phyloP scores from a whole-genome alignment of 2,329 filamentous ascomycete species.

The Achaetomium macrosporum region DNA sequence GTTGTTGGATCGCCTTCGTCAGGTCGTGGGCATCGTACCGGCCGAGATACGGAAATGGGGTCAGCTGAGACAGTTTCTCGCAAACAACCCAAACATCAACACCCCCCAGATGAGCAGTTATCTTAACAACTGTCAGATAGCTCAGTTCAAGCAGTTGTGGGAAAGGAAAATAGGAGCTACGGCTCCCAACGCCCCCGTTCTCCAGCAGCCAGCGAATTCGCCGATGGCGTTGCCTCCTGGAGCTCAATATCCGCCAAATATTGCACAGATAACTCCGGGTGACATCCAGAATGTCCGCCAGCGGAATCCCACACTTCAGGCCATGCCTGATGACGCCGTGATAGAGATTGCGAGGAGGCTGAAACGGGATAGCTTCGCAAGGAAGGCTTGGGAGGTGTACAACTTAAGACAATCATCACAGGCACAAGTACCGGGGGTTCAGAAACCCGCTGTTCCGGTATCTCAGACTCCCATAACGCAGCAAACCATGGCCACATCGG shows the following conservation, averaged over 20 bases:
- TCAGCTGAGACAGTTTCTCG: slow-evolving; percentile 40
- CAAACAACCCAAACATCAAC: slow-evolving; percentile 28
- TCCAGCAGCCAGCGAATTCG: slow-evolving; percentile 12
- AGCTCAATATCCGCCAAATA: slow-evolving; percentile 17
- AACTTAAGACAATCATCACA: slow-evolving; percentile 6
- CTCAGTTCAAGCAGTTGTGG: slow-evolving; percentile 12
- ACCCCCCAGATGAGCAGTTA: background rate
- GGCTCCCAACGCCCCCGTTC: slow-evolving; percentile 2
- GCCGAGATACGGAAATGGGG: slow-evolving; percentile 45
- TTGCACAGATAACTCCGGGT: slow-evolving; percentile 23
- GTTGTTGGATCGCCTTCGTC: slow-evolving; percentile 29
- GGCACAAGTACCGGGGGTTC: background rate
- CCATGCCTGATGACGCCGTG: slow-evolving; percentile 5
- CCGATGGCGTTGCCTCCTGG: slow-evolving; percentile 20
- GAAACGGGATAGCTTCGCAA: slow-evolving; percentile 12
- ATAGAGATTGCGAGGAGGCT: slow-evolving; percentile 14
- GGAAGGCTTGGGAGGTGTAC: slow-evolving; percentile 12
- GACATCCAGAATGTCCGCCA: slow-evolving; percentile 27
- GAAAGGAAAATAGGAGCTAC: slow-evolving; percentile 1
- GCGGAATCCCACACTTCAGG: slow-evolving; percentile 18
- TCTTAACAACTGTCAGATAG: slow-evolving; percentile 4
- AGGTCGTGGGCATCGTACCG: slow-evolving; percentile 28
- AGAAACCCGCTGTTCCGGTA: slow-evolving; percentile 7
- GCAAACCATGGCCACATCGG: background rate
- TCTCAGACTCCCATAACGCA: slow-evolving; percentile 1